Base-by-base conservation (phyloP, 495 filamentous ascomycete genomes). In the Pyrenula aspistea region DNA sequence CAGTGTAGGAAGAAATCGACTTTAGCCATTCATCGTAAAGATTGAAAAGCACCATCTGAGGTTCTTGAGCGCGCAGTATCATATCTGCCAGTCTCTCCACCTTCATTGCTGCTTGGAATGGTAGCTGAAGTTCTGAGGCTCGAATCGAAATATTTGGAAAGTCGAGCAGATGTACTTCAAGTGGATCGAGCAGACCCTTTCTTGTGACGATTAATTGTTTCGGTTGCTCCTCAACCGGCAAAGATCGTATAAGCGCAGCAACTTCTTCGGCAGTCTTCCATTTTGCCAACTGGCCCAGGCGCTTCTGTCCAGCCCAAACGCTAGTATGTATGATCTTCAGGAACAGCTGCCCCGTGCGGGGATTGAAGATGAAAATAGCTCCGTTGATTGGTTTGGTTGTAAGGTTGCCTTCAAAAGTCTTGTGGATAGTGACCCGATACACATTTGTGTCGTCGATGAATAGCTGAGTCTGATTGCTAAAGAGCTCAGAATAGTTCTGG, bases 251-350 rank as follows among this genome's bases (percentile, higher is more conserved):
- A 22, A 99, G 78, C 12, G 94, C 94, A 0, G 92, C 94, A 19
- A 97, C 94, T 89, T 99, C 94, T 85, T 99, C 94, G 19, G 94
- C 94, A 22, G 94, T 99, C 79, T 99, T 99, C 94, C 94, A 99
- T 68, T 99, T 99, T 24, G 94, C 94, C 60, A 99, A 73, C 71
- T 99, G 94, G 58, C 94, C 94, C 15, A 99, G 78, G 87, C 94
- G 94, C 72, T 99, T 99, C 71, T 99, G 94, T 48, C 94, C 94
- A 31, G 94, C 94, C 94, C 94, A 99, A 47, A 99, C 94, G 63
- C 91, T 96, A 2, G 94, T 99, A 73, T 99, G 94, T 61, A 99
- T 99, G 65, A 99, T 96, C 82, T 99, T 99, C 63, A 99, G 71
- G 81, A 99, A 99, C 20, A 99, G 73, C 64, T 99, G 94, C 25